Evolutionary conservation across 2,329 filamentous ascomycete species (phyloP).

Genomic region (Cordyceps sp.): DNA sequence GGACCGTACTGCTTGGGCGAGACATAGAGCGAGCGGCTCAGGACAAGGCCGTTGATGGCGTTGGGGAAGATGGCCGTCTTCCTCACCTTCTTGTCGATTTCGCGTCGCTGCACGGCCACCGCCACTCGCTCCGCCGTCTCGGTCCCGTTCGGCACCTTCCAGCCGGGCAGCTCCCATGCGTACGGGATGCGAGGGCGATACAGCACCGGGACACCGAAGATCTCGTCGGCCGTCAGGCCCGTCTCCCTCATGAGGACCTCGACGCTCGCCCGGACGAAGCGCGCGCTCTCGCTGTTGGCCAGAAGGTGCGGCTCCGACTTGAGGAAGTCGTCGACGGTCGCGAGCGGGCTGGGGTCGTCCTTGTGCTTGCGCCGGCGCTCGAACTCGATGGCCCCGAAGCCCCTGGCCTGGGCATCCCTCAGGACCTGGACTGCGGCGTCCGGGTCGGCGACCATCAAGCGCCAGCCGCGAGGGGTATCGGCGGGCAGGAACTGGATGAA

Average conservation of each 20-base stretch:
- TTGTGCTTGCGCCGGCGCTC: not conserved
- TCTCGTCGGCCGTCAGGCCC: slow-evolving; percentile 6
- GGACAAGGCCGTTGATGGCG: slow-evolving; percentile 8
- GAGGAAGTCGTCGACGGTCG: not conserved
- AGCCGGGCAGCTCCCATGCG: not conserved
- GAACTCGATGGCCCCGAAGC: slow-evolving; percentile 6
- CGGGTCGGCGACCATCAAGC: slow-evolving; percentile 7
- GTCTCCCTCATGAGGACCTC: slow-evolving; percentile 6
- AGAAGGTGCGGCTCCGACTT: not conserved
- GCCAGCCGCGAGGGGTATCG: slow-evolving; percentile 9
- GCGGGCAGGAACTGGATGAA: slow-evolving; percentile 11
- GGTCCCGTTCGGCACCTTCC: no score
- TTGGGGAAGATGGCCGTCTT: slow-evolving; percentile 4
- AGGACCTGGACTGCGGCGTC: slow-evolving; percentile 8
- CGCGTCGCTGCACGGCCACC: no score
- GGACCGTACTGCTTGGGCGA: slow-evolving; percentile 11
- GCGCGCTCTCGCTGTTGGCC: not conserved
- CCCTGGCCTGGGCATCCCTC: slow-evolving; percentile 4
- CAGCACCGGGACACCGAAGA: slow-evolving; percentile 8
- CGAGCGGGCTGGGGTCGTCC: no score
- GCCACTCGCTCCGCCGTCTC: not conserved
- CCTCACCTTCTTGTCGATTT: no score
- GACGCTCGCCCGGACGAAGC: slow-evolving; percentile 6
- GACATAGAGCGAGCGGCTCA: slow-evolving; percentile 4
- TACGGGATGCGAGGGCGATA: slow-evolving; percentile 1